Evolutionary conservation across 441 rosid genomes (phyloP).

Genomic region (Populus hybrid): DNA sequence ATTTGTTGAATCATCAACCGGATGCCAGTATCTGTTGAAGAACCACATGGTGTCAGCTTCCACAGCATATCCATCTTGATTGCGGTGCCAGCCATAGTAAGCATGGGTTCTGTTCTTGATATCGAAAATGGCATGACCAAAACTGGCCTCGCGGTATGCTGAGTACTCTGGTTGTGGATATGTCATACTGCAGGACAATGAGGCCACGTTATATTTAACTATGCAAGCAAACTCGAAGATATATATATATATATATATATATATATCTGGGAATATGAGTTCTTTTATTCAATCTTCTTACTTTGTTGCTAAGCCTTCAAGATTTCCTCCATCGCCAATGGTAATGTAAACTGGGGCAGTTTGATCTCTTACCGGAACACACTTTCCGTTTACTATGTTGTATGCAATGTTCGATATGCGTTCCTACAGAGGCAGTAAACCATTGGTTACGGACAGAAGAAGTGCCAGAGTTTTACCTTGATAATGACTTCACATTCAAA

Average conservation of each 20-base stretch:
- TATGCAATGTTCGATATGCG: conserved; percentile 76
- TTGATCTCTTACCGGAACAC: conserved; percentile 54
- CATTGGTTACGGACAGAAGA: neutral
- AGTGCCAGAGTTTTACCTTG: too few relatives aligned
- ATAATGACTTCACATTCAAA: too few relatives aligned
- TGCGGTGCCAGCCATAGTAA: conserved; percentile 71
- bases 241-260: too few relatives aligned
- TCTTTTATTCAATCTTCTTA: conserved; percentile 25
- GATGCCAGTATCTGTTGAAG: conserved; percentile 61
- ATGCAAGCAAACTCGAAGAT: neutral
- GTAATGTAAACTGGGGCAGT: conserved; percentile 81
- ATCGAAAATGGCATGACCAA: conserved; percentile 72
- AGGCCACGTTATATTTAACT: neutral
- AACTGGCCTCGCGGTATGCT: conserved; percentile 78
- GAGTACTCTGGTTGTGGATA: conserved; percentile 87
- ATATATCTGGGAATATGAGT: neutral
- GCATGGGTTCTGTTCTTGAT: conserved; percentile 79
- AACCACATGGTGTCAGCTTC: conserved; percentile 84
- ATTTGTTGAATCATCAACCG: conserved; percentile 43
- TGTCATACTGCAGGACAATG: conserved; percentile 54
- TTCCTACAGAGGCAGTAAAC: conserved; percentile 36
- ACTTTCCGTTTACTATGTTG: conserved; percentile 55
- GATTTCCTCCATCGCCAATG: conserved; percentile 85
- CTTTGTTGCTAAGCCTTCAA: conserved; percentile 75
- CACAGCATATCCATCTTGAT: conserved; percentile 70